phyloP scores from a whole-genome alignment of 108 stramenopile species.

The Chaetoceros tenuissimus region DNA sequence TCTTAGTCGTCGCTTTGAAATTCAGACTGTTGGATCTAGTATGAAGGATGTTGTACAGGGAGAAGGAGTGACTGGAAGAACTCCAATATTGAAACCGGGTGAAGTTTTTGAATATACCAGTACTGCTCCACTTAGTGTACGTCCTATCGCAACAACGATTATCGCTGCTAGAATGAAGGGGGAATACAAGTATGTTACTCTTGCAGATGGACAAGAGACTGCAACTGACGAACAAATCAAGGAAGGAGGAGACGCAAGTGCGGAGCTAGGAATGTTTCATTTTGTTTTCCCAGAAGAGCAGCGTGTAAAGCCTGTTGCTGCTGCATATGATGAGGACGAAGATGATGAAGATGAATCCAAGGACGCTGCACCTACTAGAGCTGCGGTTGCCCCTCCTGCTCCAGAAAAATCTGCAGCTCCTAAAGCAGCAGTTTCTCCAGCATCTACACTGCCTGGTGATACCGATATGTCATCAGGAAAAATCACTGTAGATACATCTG shows the following conservation, averaged over 20 bases:
- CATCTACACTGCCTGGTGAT: conserved; percentile 70
- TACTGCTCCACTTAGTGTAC: conserved; percentile 68
- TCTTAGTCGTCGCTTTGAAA: conserved; percentile 83
- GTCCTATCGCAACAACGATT: conserved; percentile 72
- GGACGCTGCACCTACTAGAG: conserved; percentile 7
- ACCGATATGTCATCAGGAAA: conserved; percentile 76
- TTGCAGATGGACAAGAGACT: conserved; percentile 53
- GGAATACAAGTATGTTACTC: conserved; percentile 63
- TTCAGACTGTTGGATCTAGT: conserved; percentile 76
- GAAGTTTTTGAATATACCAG: conserved; percentile 91
- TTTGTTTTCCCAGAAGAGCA: conserved; percentile 85
- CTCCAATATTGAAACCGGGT: conserved; percentile 84
- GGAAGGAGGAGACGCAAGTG: conserved; percentile 58
- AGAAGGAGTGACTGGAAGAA: conserved; percentile 86
- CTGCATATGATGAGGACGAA: conserved; percentile 63
- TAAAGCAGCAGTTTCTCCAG: conserved; percentile 17
- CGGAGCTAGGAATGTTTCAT: conserved; percentile 69
- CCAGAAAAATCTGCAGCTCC: conserved; percentile 9
- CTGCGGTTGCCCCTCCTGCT: conserved; percentile 12
- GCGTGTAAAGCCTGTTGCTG: conserved; percentile 62
- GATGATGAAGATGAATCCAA: conserved; percentile 58
- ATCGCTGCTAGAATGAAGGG: conserved; percentile 83
- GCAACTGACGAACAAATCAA: conserved; percentile 68
- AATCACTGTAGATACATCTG: conserved; percentile 37
- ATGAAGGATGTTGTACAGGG: conserved; percentile 88